Conservation (phyloP, 2,329 filamentous ascomycete species). For the Fusarium liriodendri region DNA sequence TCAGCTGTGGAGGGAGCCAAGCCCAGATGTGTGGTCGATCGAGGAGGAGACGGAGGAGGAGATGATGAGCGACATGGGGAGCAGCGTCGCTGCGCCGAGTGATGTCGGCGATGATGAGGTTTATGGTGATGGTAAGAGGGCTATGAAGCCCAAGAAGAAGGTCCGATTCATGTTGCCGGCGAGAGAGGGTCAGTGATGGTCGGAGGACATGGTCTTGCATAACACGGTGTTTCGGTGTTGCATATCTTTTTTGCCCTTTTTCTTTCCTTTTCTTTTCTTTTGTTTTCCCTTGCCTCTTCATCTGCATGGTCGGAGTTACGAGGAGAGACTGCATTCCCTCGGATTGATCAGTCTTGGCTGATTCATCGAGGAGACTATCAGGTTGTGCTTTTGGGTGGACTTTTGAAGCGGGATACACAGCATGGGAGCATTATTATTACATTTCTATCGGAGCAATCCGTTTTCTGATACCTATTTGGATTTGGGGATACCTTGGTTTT, state of each 20-base stretch:
- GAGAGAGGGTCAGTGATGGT: conserved; percentile 43
- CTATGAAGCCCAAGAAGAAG: conserved; percentile 65
- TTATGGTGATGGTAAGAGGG: conserved; percentile 44
- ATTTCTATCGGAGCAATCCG: conserved; percentile 37
- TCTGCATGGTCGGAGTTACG: conserved; percentile 37
- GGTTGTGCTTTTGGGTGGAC: conserved; percentile 21
- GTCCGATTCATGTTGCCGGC: conserved; percentile 66
- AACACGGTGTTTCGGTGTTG: conserved; percentile 29
- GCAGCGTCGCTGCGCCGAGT: conserved; percentile 45
- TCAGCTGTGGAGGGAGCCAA: conserved; percentile 66
- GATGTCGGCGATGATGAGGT: conserved; percentile 44
- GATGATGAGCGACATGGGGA: conserved; percentile 56
- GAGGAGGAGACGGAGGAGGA: conserved; percentile 69
- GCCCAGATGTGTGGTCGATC: conserved; percentile 70
- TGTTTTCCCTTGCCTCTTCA: conserved; percentile 10
- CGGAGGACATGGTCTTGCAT: conserved; percentile 34
- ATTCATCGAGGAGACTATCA: conserved; percentile 21
- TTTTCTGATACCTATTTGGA: conserved; percentile 41
- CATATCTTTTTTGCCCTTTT: conserved; percentile 28
- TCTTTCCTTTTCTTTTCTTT: conserved; percentile 9
- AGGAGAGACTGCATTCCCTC: conserved; percentile 25
- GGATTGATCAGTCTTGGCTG: conserved; percentile 34
- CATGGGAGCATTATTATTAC: conserved; percentile 22
- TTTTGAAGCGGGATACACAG: conserved; percentile 11
- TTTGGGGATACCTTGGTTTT: conserved; percentile 7